Conservation (phyloP, 768 basidiomycete species). For the Sutorius australiensis region DNA sequence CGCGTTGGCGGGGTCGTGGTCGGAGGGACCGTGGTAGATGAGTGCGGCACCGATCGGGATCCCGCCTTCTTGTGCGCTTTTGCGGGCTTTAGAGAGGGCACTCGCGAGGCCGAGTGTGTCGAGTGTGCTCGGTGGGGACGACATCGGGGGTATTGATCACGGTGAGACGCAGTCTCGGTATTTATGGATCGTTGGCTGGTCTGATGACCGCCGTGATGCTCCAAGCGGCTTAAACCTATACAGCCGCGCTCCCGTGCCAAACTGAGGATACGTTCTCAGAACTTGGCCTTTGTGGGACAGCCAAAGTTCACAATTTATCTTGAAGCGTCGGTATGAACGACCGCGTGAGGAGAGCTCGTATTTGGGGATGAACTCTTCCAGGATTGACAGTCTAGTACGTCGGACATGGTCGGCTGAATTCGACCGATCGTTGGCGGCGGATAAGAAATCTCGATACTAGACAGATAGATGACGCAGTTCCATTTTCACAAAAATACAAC, state of each 20-base stretch:
- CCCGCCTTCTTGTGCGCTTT: constrained; percentile 50
- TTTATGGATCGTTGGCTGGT: background rate
- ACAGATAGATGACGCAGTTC: background rate
- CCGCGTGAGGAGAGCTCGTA: too few species aligned
- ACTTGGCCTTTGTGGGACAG: too few species aligned
- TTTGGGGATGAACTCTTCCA: too few species aligned
- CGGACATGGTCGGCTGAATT: too few species aligned
- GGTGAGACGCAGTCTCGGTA: background rate
- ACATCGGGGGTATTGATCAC: too few species aligned
- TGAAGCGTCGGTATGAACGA: too few species aligned
- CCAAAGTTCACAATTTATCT: too few species aligned
- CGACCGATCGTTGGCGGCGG: background rate
- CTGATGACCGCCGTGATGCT: too few species aligned
- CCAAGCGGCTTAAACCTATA: too few species aligned
- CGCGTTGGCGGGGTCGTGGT: constrained; percentile 1
- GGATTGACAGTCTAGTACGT: too few species aligned
- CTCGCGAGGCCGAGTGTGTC: constrained; percentile 32
- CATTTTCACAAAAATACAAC: background rate
- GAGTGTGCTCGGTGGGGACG: background rate
- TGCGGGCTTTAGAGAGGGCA: constrained; percentile 41
- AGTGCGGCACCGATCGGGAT: constrained; percentile 62
- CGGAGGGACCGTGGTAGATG: constrained; percentile 26
- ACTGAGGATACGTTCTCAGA: too few species aligned
- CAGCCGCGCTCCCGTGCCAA: too few species aligned
- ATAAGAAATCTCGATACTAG: background rate